Conservation (phyloP, 129 eudicot species). For the Helianthus tuberosus region DNA sequence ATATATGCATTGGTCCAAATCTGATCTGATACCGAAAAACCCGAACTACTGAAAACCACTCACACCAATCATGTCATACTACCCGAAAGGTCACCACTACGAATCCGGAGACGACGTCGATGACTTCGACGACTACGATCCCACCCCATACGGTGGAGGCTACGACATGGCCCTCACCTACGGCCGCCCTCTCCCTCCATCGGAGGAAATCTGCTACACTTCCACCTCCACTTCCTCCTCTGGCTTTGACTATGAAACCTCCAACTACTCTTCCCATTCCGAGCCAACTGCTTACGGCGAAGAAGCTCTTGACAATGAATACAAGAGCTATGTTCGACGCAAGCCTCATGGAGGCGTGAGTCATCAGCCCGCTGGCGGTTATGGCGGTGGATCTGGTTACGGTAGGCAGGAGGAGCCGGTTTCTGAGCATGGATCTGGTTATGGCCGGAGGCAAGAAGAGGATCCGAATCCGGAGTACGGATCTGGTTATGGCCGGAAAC, state of each 20-base stretch:
- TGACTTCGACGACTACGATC: constrained; percentile 87
- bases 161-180: constrained; percentile 76
- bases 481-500: constrained; percentile 11
- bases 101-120: constrained; percentile 65
- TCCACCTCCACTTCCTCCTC: constrained; percentile 51
- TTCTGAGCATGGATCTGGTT: constrained; percentile 42
- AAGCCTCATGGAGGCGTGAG: constrained; percentile 36
- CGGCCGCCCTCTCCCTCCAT: constrained; percentile 84
- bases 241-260: constrained; percentile 72
- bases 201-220: constrained; percentile 77
- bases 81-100: constrained; percentile 69
- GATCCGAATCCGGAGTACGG: constrained; percentile 35
- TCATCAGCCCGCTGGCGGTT: constrained; percentile 22
- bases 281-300: constrained; percentile 73
- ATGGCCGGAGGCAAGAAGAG: constrained; percentile 17
- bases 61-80: constrained; percentile 67
- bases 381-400: constrained; percentile 40
- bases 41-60: background rate
- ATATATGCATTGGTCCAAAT: background rate
- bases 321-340: constrained; percentile 67
- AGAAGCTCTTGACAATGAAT: constrained; percentile 78
- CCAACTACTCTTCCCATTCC: constrained; percentile 68
- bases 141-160: constrained; percentile 93
- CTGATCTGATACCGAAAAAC: constrained; percentile 14
- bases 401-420: constrained; percentile 27